phyloP scores from a whole-genome alignment of 2,329 filamentous ascomycete genomes.

The Phaeosphaeriaceae sp. region DNA sequence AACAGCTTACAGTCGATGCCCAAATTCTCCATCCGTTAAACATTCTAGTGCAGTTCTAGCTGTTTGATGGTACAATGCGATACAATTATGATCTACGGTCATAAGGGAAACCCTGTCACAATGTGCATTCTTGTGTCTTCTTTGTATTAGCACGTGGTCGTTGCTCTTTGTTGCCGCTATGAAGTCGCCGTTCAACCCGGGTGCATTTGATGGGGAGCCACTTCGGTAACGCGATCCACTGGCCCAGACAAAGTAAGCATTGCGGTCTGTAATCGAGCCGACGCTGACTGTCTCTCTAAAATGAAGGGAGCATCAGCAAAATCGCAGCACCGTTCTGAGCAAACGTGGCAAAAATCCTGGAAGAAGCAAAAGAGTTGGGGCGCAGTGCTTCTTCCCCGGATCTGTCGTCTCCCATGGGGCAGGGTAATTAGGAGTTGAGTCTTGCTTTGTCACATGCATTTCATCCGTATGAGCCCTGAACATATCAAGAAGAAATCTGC shows the following conservation, averaged over 20 bases:
- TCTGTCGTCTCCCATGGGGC: no score
- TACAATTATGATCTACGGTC: background rate
- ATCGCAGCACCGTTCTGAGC: background rate
- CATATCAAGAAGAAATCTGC: no score
- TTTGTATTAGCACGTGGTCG: background rate
- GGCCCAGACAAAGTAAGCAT: background rate
- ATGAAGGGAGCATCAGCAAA: slow-evolving; percentile 2
- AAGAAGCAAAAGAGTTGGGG: background rate
- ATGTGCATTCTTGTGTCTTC: background rate
- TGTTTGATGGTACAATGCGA: no score
- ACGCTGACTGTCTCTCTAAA: background rate
- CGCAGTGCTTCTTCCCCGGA: background rate
- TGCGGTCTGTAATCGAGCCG: background rate
- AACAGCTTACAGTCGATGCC: no score
- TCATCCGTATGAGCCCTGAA: no score
- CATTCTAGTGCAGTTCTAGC: no score
- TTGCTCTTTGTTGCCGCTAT: no score
- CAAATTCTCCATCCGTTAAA: no score
- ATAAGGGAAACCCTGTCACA: background rate
- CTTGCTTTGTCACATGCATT: no score
- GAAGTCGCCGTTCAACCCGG: slow-evolving; percentile 1
- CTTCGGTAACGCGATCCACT: background rate
- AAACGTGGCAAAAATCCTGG: background rate
- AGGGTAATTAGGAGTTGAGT: no score
- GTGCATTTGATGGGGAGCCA: background rate